Conservation (phyloP, 306 rosid species). For the Cucumis sativus region Cucumber_9930_V3 NC_026659.2:26629501-26630000, state of each 20-base stretch:
- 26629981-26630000: conserved; percentile 1
- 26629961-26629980: conserved; percentile 10
- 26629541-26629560: conserved; percentile 33
- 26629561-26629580: conserved; percentile 49
- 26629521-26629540: conserved; percentile 26
- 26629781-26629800: conserved; percentile 16
- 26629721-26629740: conserved; percentile 27
- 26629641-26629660: conserved; percentile 28
- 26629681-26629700: conserved; percentile 64
- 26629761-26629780: conserved; percentile 27
- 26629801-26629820: conserved; percentile 31
- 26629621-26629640: conserved; percentile 22
- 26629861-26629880: conserved; percentile 27
- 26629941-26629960: conserved; percentile 8
- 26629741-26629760: conserved; percentile 27
- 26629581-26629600: conserved; percentile 51
- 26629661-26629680: conserved; percentile 35
- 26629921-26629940: conserved; percentile 13
- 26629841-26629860: conserved; percentile 25
- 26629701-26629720: conserved; percentile 29
- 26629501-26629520: conserved; percentile 49
- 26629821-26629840: conserved; percentile 22
- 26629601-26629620: conserved; percentile 30
- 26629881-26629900: conserved; percentile 34
- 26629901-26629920: conserved; percentile 22